phyloP scores from a whole-genome alignment of 78 protist genomes.

The Emiliania huxleyi region DNA sequence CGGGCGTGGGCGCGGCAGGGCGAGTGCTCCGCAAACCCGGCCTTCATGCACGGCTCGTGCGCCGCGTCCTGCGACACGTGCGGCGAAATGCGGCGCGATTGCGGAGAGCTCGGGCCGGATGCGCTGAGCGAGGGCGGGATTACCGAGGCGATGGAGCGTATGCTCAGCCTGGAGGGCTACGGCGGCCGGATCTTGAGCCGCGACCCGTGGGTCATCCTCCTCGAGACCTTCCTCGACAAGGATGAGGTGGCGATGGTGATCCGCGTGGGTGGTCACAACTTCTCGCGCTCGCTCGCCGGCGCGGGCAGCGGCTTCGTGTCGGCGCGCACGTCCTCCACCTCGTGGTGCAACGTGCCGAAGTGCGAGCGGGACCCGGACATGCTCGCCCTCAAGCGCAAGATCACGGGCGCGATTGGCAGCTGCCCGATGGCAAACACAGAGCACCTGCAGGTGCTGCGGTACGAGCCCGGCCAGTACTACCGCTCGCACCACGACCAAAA shows the following conservation, averaged over 20 bases:
- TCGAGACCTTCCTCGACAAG: neutral
- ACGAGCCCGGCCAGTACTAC: neutral
- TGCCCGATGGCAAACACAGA: neutral
- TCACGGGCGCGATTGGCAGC: neutral
- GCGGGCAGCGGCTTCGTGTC: no score
- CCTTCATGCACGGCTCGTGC: no score
- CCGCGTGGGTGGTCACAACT: neutral
- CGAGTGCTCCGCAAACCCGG: no score
- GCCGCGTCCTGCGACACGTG: no score
- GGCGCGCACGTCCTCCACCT: neutral
- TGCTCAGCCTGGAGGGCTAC: neutral
- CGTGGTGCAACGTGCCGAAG: neutral
- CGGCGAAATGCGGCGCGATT: neutral
- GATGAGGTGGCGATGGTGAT: neutral
- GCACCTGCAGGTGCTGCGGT: no score
- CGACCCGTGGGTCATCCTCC: neutral
- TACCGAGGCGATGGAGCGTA: no score
- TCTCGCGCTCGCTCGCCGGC: neutral
- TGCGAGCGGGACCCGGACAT: neutral
- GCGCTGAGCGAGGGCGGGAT: neutral
- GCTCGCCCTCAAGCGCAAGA: neutral
- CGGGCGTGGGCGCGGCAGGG: no score
- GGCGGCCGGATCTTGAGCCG: neutral
- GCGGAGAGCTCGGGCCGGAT: neutral
- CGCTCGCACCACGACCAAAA: neutral